phyloP scores from a whole-genome alignment of 345 rosid species.

The Salix udensis region DNA sequence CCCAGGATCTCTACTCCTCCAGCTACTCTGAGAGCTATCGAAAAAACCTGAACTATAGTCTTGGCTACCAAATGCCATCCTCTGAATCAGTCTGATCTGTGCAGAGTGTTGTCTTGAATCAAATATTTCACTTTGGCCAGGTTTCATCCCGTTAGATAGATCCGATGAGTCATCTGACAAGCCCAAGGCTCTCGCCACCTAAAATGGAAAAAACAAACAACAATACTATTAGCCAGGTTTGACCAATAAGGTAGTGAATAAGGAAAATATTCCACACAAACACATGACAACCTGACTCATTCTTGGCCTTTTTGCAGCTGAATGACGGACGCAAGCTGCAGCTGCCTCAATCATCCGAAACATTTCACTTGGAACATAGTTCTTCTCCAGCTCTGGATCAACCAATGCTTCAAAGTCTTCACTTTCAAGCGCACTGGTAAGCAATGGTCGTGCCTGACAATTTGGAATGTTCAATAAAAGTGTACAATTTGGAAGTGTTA shows the following conservation, averaged over 20 bases:
- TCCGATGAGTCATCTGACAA: conserved; percentile 65
- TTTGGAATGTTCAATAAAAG: neutral
- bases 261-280: neutral
- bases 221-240: neutral
- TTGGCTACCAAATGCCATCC: conserved; percentile 94
- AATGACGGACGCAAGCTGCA: conserved; percentile 93
- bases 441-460: conserved; percentile 82
- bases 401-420: conserved; percentile 65
- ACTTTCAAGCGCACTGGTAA: conserved; percentile 65
- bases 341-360: conserved; percentile 96
- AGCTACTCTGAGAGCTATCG: conserved; percentile 64
- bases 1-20: conserved; percentile 61
- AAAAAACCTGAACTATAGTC: conserved; percentile 72
- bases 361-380: conserved; percentile 65
- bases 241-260: neutral
- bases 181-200: conserved; percentile 90
- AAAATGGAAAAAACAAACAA: neutral
- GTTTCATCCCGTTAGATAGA: conserved; percentile 86
- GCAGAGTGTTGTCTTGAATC: conserved; percentile 85
- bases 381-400: conserved; percentile 62
- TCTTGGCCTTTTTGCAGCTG: conserved; percentile 77
- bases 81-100: conserved; percentile 85
- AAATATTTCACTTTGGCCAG: conserved; percentile 79
- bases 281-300: conserved; percentile 74
- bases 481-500: neutral